Evolutionary conservation across 768 basidiomycete species (phyloP).

Genomic region (Mycena vulgaris): DNA sequence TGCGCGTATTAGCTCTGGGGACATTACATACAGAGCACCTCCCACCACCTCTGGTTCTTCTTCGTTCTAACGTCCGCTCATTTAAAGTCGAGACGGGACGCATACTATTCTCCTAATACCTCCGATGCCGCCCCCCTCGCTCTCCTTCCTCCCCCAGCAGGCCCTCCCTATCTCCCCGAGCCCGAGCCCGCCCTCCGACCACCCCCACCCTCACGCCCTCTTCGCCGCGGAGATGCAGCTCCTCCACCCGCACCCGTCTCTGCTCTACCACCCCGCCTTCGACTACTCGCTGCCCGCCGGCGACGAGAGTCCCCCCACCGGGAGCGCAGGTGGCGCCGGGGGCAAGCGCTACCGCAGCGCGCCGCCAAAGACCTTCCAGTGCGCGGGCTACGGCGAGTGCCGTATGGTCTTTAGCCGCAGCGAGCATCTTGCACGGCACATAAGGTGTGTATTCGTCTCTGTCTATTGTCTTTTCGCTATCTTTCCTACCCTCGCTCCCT

Average conservation of each 20-base stretch:
- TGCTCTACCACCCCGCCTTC: background rate
- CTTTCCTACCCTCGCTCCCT: background rate
- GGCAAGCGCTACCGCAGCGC: constrained; percentile 83
- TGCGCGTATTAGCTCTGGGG: too few species aligned
- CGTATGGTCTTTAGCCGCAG: constrained; percentile 96
- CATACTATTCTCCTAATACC: too few species aligned
- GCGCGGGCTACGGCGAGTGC: constrained; percentile 95
- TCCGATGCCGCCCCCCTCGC: too few species aligned
- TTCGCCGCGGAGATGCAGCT: background rate
- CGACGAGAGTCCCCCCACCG: background rate
- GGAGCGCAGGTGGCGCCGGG: background rate
- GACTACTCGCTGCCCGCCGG: background rate
- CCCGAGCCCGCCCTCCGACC: background rate
- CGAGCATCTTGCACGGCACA: constrained; percentile 96
- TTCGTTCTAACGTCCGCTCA: too few species aligned
- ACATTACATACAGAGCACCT: too few species aligned
- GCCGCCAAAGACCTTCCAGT: constrained; percentile 95
- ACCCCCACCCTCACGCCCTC: too few species aligned
- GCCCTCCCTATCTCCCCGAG: background rate
- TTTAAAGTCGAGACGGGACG: too few species aligned
- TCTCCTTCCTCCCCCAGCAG: too few species aligned
- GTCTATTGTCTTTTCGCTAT: background rate
- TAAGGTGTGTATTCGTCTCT: constrained; percentile 73
- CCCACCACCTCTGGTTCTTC: too few species aligned
- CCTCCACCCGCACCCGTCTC: constrained; percentile 20